Base-by-base conservation (phyloP, 2,329 filamentous ascomycete genomes). In the Ophiostoma piceae region DNA sequence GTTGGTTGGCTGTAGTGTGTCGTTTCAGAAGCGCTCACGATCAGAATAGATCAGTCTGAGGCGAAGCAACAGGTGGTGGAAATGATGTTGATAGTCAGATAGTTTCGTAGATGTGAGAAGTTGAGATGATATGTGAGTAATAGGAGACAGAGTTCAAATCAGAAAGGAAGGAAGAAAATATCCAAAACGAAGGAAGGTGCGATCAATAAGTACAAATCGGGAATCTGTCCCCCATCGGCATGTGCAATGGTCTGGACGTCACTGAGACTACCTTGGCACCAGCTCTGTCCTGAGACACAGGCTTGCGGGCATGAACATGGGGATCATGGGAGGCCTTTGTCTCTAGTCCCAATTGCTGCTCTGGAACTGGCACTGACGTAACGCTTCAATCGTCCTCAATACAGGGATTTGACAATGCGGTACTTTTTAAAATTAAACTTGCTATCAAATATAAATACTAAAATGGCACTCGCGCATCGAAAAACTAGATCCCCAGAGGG, bases 1-100 rank as follows among this genome's bases (percentile, higher is more conserved):
- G 72, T 71, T 57, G 62, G 69, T 65, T 69, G 70, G 69, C 26
- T 35, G 65, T 11, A 66, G 67, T 60, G 11, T 51, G 29, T 54
- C n/a, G 73, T 74, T 74, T 74, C 73, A 73, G 70, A 71, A 47
- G 70, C 72, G 72, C 72, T 35, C 35, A 8, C 66, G 43, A 8
- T 8, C n/a, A 32, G 66, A 37, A 29, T 22, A 67, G 41, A n/a
- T 5, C 35, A 35, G 35, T 35, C 2, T 32, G 22, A 66, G 32
- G 29, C 29, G 12, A 35, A 26, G 8, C 12, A 60, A 35, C 8
- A 2, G 35, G 22, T 29, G 26, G 54, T 12, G 39, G 39, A 41
- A 60, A 12, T 3, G 22, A 60, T 47, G 16, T 19, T 47, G 51
- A 22, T 2, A 22, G 1, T 8, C 6, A n/a, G 51, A 22, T 2